Percentiles rank a stretch among this genome's conserved stretches.
These are phyloP conservation scores for Paradendryphiella salina DNA, from an alignment of 2,329 filamentous ascomycete genomes.

Conservation along the genomic window DNA sequence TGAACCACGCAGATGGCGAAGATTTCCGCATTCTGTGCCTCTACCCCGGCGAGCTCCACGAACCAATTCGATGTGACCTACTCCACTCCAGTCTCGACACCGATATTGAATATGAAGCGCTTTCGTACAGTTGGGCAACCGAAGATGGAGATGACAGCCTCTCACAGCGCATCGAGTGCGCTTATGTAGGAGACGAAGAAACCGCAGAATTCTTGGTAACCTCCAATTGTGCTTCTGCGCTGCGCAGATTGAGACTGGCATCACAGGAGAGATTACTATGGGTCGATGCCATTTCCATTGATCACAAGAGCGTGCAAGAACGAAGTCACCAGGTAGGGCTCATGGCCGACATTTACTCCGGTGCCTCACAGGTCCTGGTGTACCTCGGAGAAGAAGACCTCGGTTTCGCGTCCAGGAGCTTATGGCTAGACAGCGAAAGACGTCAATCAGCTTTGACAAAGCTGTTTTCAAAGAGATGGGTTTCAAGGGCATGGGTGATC, in stretches of 20 bases:
- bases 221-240: constrained; percentile 16
- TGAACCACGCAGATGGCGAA: constrained; percentile 9
- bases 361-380: constrained; percentile 14
- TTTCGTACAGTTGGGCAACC: constrained; percentile 29
- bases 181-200: constrained; percentile 11
- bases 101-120: constrained; percentile 24
- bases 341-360: constrained; percentile 24
- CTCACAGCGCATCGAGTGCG: constrained; percentile 11
- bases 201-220: constrained; percentile 8
- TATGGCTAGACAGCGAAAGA: constrained; percentile 14
- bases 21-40: constrained; percentile 12
- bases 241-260: constrained; percentile 11
- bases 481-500: constrained; percentile 22
- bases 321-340: constrained; percentile 20
- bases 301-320: constrained; percentile 20
- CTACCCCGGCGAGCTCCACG: constrained; percentile 11
- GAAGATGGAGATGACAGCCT: constrained; percentile 19
- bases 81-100: constrained; percentile 10
- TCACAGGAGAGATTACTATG: constrained; percentile 13
- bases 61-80: constrained; percentile 13
- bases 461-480: constrained; percentile 17
- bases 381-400: constrained; percentile 18
- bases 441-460: constrained; percentile 8
- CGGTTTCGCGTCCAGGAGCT: constrained; percentile 5
- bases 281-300: constrained; percentile 26